phyloP scores from a whole-genome alignment of 2,329 filamentous ascomycete species.

The Fusarium oligoseptatum region DNA sequence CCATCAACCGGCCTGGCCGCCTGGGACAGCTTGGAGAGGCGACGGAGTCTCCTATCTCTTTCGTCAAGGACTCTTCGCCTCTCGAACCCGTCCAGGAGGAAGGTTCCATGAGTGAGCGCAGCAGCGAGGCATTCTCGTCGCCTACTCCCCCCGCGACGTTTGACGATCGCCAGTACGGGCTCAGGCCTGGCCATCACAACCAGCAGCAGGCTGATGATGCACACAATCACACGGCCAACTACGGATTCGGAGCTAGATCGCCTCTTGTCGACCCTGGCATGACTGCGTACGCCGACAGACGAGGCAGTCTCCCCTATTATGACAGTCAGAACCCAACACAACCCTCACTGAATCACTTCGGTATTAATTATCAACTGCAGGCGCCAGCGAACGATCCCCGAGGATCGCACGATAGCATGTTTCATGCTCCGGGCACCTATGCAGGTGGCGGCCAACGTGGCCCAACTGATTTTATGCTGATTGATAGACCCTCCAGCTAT shows the following conservation, averaged over 20 bases:
- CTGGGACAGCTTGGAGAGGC: conserved; percentile 32
- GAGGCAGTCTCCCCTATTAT: conserved; percentile 35
- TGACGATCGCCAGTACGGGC: conserved; percentile 16
- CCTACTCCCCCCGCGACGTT: conserved; percentile 28
- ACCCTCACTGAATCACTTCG: conserved; percentile 27
- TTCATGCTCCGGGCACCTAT: conserved; percentile 2
- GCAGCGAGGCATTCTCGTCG: conserved; percentile 26
- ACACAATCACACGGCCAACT: conserved; percentile 3
- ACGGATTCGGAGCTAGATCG: conserved; percentile 16
- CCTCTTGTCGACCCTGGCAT: conserved; percentile 19
- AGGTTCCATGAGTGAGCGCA: conserved; percentile 24
- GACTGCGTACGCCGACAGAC: conserved; percentile 28
- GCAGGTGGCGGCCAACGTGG: conserved; percentile 3
- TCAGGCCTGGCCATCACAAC: conserved; percentile 10
- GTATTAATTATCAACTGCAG: conserved; percentile 42
- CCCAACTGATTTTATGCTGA: conserved; percentile 21
- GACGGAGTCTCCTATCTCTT: conserved; percentile 33
- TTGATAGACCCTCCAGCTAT: conserved; percentile 13
- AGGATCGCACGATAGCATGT: conserved; percentile 29
- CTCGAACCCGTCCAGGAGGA: conserved; percentile 45
- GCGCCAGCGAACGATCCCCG: conserved; percentile 33
- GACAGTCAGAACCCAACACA: conserved; percentile 42
- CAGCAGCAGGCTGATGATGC: conserved; percentile 28
- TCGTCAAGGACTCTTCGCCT: conserved; percentile 44
- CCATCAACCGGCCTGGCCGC: conserved; percentile 14